A percentile compares a stretch with the other conserved stretches of the same genome.
phyloP scores from a whole-genome alignment of 352 stramenopile genomes.

The Peronospora destructor region DNA sequence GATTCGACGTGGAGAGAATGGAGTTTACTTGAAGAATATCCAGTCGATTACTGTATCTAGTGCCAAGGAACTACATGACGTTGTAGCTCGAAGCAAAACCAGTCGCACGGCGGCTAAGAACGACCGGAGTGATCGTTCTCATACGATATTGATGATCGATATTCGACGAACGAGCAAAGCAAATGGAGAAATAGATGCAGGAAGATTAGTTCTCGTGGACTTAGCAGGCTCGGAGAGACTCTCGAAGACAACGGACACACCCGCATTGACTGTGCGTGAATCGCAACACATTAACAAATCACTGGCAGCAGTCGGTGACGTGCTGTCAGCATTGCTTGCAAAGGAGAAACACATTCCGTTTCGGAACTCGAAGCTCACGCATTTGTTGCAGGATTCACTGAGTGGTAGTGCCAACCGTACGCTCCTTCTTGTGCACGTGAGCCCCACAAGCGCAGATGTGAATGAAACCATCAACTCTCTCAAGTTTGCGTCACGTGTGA shows the following conservation, averaged over 20 bases:
- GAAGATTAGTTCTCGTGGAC: slow-evolving; percentile 66
- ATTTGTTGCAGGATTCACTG: slow-evolving; percentile 74
- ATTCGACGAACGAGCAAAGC: slow-evolving; percentile 43
- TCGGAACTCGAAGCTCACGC: slow-evolving; percentile 81
- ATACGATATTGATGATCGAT: slow-evolving; percentile 56
- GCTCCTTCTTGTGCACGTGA: slow-evolving; percentile 65
- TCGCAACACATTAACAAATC: slow-evolving; percentile 82
- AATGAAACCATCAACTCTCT: slow-evolving; percentile 72
- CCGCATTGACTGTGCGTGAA: slow-evolving; percentile 40
- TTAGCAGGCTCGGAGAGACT: slow-evolving; percentile 73
- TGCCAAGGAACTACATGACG: slow-evolving; percentile 32
- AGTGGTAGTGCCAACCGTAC: slow-evolving; percentile 34
- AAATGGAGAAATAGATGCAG: slow-evolving; percentile 33
- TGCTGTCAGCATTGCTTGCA: slow-evolving; percentile 52
- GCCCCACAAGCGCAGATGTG: slow-evolving; percentile 37
- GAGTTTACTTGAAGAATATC: slow-evolving; percentile 68
- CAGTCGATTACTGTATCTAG: slow-evolving; percentile 30
- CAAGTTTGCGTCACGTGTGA: slow-evolving; percentile 67
- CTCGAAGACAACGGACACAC: slow-evolving; percentile 37
- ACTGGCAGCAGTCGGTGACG: slow-evolving; percentile 63
- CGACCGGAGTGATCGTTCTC: slow-evolving; percentile 48
- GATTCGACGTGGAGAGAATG: slow-evolving; percentile 65
- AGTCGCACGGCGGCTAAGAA: slow-evolving; percentile 24
- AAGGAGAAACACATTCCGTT: slow-evolving; percentile 83
- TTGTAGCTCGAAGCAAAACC: slow-evolving; percentile 29